Percentiles rank a stretch among this genome's conserved stretches.
Conservation (phyloP, 768 basidiomycete genomes). For the Piloderma croceum region DNA sequence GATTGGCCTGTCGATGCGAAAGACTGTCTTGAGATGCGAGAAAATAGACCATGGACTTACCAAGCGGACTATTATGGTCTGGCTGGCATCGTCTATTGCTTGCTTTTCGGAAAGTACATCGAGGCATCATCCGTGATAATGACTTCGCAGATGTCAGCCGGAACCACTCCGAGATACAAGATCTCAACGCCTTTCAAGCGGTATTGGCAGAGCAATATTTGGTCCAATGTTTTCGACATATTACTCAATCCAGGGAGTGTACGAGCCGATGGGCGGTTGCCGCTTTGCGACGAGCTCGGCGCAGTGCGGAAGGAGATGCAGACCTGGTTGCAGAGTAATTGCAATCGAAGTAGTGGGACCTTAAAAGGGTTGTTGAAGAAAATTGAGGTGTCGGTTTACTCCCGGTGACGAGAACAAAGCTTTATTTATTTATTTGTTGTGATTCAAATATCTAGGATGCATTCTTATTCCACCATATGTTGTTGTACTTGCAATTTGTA, state of each 20-base stretch:
- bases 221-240: conserved; percentile 78
- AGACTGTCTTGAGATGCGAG: conserved; percentile 89
- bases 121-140: conserved; percentile 55
- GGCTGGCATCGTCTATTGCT: conserved; percentile 88
- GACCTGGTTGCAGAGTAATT: conserved; percentile 78
- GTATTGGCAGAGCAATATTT: conserved; percentile 91
- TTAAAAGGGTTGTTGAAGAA: conserved; percentile 81
- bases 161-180: conserved; percentile 42
- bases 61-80: conserved; percentile 97
- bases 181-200: conserved; percentile 78
- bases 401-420: not conserved
- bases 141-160: conserved; percentile 27
- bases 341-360: conserved; percentile 76
- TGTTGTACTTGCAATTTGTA: no score
- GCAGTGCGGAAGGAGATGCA: conserved; percentile 78
- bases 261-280: conserved; percentile 53
- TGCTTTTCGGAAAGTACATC: conserved; percentile 96
- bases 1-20: conserved; percentile 88
- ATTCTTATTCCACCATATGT: no score
- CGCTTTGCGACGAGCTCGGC: conserved; percentile 64
- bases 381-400: conserved; percentile 55
- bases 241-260: conserved; percentile 77
- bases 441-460: no score
- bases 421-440: no score
- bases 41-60: conserved; percentile 83